These are phyloP conservation scores for Condylostoma magnum DNA, from an alignment of 169 alveolate genomes.

Conservation along the genomic window DNA sequence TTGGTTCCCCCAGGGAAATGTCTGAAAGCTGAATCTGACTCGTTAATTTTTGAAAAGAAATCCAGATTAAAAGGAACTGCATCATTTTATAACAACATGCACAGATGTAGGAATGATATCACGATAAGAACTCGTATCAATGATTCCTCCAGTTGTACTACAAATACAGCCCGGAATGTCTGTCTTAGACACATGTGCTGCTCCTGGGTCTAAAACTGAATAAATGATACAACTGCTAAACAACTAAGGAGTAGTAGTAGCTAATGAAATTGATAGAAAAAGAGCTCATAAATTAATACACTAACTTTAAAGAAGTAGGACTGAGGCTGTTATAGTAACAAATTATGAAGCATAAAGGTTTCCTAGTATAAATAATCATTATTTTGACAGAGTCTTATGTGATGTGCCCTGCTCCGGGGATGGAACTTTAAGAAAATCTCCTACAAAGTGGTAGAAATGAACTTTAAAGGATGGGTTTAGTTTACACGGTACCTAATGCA, in stretches of 20 bases:
- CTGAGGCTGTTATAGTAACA: constrained; percentile 82
- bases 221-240: constrained; percentile 69
- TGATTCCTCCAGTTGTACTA: constrained; percentile 94
- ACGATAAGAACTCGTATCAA: constrained; percentile 94
- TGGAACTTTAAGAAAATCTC: constrained; percentile 95
- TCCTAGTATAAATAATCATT: constrained; percentile 66
- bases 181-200: constrained; percentile 96
- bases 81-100: constrained; percentile 58
- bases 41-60: constrained; percentile 55
- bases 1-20: constrained; percentile 5
- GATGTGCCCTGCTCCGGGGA: constrained; percentile 98
- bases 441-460: constrained; percentile 93
- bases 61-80: constrained; percentile 54
- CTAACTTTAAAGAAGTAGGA: constrained; percentile 82
- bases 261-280: constrained; percentile 91
- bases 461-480: constrained; percentile 89
- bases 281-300: constrained; percentile 95
- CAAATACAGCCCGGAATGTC: constrained; percentile 84
- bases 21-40: background rate
- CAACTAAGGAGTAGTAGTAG: constrained; percentile 83
- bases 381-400: constrained; percentile 87
- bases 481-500: constrained; percentile 87
- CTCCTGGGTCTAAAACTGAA: constrained; percentile 93
- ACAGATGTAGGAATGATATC: constrained; percentile 92
- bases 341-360: constrained; percentile 89